Evolutionary conservation across 2,329 filamentous ascomycete species (phyloP), one percentile per base, ranked within the genome.

Genomic region (Orbilia javanica): DNA sequence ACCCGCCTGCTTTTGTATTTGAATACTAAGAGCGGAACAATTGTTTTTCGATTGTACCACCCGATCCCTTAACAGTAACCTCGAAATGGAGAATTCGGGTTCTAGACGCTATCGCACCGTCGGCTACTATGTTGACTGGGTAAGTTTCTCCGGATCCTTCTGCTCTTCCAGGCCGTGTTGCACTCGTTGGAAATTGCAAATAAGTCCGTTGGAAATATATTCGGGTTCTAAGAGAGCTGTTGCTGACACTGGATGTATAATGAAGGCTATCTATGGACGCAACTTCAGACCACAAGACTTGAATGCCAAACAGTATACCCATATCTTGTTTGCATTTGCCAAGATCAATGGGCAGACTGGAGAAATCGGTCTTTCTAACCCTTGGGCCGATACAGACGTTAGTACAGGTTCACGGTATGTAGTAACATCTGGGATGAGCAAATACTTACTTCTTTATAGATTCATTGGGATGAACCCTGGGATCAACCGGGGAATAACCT

Each of bases 241-340:
- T 67, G 22, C 70, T 74, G 50, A 74, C 22, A 20, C 18, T 36
- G 13, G 10, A 5, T 34, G 27, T 44, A 39, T 44, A 7, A 60
- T 27, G 29, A 29, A 82, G 93, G 93, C 93, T 80, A 95, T 97
- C 81, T 97, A 97, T 84, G 93, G 87, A 50, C 90, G 95, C 71
- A 92, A 95, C 82, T 92, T 96, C 83, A 88, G 90, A 22, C 94
- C 94, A 0, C 92, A 97, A 83, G 90, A 97, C 83, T 88, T 98
- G 6, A 92, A 93, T 0, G 90, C 88, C 3, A 89, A 94, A 68
- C 91, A 93, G 72, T 88, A 98, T 44, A 98, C 94, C 0, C 95
- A 98, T 82, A 85, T 98, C 4, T 89, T 98, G 18, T 98, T 97
- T 80, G 78, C 74, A 76, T 81, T 53, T 34, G 48, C 57, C 11